Evolutionary conservation across 768 basidiomycete genomes (phyloP).

Genomic region (Hericium coralloides): DNA sequence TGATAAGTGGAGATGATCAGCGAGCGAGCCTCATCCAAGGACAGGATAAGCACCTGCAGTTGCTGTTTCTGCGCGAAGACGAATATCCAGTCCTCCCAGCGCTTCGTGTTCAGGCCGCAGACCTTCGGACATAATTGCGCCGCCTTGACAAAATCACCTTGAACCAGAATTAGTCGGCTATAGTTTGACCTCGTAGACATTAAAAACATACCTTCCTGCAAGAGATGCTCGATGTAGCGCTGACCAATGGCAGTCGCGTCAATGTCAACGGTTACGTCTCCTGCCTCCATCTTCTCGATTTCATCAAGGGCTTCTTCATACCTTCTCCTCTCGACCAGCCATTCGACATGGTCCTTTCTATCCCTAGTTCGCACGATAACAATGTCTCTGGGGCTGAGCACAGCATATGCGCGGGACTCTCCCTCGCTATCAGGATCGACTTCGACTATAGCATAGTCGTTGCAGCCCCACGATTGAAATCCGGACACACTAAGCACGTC

Average conservation of each 20-base stretch:
- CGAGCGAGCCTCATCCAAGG: too few species aligned
- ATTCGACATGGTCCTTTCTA: constrained; percentile 79
- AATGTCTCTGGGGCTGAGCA: constrained; percentile 79
- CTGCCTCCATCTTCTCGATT: constrained; percentile 44
- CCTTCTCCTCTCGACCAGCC: constrained; percentile 78
- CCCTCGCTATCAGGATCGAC: constrained; percentile 20
- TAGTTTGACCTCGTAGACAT: not conserved
- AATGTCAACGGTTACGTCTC: constrained; percentile 29
- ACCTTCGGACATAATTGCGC: constrained; percentile 81
- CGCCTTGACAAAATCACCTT: constrained; percentile 66
- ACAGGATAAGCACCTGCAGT: constrained; percentile 47
- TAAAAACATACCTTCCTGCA: constrained; percentile 54
- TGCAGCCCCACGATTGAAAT: constrained; percentile 82
- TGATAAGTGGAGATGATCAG: too few species aligned
- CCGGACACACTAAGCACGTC: constrained; percentile 76
- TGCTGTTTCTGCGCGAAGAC: constrained; percentile 75
- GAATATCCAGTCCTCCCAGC: constrained; percentile 98
- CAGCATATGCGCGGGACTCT: constrained; percentile 56
- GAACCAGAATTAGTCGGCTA: not conserved
- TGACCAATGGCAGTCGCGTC: constrained; percentile 68
- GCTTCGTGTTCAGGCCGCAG: constrained; percentile 64
- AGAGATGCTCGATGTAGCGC: constrained; percentile 80
- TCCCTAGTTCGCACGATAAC: constrained; percentile 86
- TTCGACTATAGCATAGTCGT: constrained; percentile 77
- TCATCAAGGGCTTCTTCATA: constrained; percentile 88